Evolutionary conservation across 2,329 filamentous ascomycete genomes (phyloP).

Genomic region (Ilyonectria mors-panacis): DNA sequence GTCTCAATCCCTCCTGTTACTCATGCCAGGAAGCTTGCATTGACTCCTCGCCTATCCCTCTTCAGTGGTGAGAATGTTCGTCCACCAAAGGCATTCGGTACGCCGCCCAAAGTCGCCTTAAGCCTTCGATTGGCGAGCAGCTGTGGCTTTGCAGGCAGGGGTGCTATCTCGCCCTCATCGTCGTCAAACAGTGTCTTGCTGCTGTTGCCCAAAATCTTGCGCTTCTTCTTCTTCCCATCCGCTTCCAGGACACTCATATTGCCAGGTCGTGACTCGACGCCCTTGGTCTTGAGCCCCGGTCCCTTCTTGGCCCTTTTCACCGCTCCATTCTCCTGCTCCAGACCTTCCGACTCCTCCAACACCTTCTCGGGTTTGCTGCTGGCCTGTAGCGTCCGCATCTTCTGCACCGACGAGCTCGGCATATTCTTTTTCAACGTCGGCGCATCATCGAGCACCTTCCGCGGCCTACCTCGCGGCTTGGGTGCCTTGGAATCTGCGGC

Average conservation of each 20-base stretch:
- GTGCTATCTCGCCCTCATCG: slow-evolving; percentile 66
- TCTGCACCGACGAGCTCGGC: slow-evolving; percentile 52
- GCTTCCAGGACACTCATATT: slow-evolving; percentile 45
- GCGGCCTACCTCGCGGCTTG: slow-evolving; percentile 62
- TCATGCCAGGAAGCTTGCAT: slow-evolving; percentile 72
- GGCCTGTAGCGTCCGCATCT: slow-evolving; percentile 49
- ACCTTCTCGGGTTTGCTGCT: slow-evolving; percentile 56
- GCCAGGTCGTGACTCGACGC: slow-evolving; percentile 26
- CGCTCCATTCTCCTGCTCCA: slow-evolving; percentile 51
- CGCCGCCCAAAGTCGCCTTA: slow-evolving; percentile 57
- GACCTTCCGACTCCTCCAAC: slow-evolving; percentile 53
- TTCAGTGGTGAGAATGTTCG: slow-evolving; percentile 80
- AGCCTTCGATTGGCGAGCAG: slow-evolving; percentile 47
- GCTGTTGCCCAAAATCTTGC: slow-evolving; percentile 76
- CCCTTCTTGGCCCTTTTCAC: slow-evolving; percentile 29
- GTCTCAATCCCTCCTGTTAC: slow-evolving; percentile 1
- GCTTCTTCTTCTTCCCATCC: slow-evolving; percentile 76
- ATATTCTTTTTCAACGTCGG: slow-evolving; percentile 63
- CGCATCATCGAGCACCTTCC: slow-evolving; percentile 62
- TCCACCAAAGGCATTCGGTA: slow-evolving; percentile 65
- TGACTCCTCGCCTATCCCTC: slow-evolving; percentile 74
- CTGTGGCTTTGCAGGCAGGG: slow-evolving; percentile 52
- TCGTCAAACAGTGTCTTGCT: slow-evolving; percentile 80
- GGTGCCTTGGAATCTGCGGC: slow-evolving; percentile 33
- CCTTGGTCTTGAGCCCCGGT: slow-evolving; percentile 34